Evolutionary conservation across 352 stramenopile species (phyloP).

Genomic region (Globisporangium splendens): DNA sequence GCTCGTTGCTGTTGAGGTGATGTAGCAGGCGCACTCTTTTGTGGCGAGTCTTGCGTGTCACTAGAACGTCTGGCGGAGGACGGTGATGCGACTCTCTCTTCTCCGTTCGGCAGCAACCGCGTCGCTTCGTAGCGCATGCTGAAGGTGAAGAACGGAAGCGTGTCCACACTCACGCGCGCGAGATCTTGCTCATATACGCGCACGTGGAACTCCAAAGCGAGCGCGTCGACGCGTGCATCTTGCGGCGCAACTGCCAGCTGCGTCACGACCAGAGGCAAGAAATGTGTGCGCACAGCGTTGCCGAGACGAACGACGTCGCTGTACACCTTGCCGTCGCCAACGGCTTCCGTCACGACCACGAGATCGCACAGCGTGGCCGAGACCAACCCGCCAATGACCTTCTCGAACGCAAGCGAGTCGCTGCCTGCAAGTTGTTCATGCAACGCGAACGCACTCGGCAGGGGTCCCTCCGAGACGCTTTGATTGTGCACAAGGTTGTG

Average conservation of each 20-base stretch:
- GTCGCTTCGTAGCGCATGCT: conserved; percentile 50
- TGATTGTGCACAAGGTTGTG: conserved; percentile 30
- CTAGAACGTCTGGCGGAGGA: no score
- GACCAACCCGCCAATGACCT: conserved; percentile 21
- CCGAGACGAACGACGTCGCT: conserved; percentile 29
- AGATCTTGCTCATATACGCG: conserved; percentile 41
- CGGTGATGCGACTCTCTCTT: no score
- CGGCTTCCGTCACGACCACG: conserved; percentile 49
- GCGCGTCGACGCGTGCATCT: conserved; percentile 36
- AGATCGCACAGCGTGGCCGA: conserved; percentile 61
- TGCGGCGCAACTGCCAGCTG: conserved; percentile 19
- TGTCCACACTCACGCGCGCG: conserved; percentile 17
- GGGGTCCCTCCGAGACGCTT: conserved; percentile 5
- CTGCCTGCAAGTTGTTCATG: conserved; percentile 20
- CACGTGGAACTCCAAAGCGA: conserved; percentile 41
- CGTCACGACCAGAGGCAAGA: conserved; percentile 30
- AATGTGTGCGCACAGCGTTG: conserved; percentile 44
- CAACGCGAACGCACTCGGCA: conserved; percentile 25
- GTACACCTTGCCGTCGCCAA: conserved; percentile 44
- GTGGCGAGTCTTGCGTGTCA: background rate
- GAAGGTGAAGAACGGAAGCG: conserved; percentile 40
- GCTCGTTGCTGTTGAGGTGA: conserved; percentile 1
- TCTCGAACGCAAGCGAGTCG: conserved; percentile 21
- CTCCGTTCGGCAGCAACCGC: background rate
- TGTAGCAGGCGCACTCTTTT: conserved; percentile 14